Evolutionary conservation across 1,139 yeast genomes (phyloP).

Genomic region (Sugiyamaella neomexicana): DNA sequence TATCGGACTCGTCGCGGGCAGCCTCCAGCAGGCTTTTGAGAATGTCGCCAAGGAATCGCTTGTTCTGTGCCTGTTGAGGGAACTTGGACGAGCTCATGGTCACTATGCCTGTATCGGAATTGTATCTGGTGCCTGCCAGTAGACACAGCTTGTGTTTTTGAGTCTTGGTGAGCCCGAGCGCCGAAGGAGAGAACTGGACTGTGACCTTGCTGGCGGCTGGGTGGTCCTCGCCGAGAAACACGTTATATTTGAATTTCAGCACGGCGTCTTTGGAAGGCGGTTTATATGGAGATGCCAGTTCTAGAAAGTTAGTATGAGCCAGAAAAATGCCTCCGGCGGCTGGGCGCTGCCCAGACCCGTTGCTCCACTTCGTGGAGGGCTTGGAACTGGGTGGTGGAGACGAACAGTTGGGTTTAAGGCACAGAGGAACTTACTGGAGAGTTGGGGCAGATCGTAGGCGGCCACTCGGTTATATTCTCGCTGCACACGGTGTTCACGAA

Average conservation of each 20-base stretch:
- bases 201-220: conserved; percentile 72
- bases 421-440: conserved; percentile 60
- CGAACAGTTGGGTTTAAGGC: no score
- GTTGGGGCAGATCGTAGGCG: conserved; percentile 88
- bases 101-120: conserved; percentile 58
- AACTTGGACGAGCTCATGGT: conserved; percentile 63
- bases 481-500: conserved; percentile 59
- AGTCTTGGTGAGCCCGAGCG: conserved; percentile 51
- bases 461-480: conserved; percentile 73
- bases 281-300: conserved; percentile 38
- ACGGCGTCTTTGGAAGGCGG: conserved; percentile 48
- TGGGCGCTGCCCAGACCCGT: no score
- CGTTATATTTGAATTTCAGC: conserved; percentile 68
- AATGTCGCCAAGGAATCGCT: conserved; percentile 66
- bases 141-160: conserved; percentile 75
- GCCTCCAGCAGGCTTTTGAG: conserved; percentile 61
- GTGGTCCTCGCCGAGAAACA: conserved; percentile 73
- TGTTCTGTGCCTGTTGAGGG: conserved; percentile 83
- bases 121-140: conserved; percentile 76
- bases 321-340: neutral
- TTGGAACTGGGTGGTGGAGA: no score
- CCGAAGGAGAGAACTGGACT: conserved; percentile 53
- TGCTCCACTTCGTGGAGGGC: no score
- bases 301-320: conserved; percentile 6
- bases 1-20: conserved; percentile 64